Evolutionary conservation across 768 basidiomycete species (phyloP).

Genomic region (Lactifluus volemus): DNA sequence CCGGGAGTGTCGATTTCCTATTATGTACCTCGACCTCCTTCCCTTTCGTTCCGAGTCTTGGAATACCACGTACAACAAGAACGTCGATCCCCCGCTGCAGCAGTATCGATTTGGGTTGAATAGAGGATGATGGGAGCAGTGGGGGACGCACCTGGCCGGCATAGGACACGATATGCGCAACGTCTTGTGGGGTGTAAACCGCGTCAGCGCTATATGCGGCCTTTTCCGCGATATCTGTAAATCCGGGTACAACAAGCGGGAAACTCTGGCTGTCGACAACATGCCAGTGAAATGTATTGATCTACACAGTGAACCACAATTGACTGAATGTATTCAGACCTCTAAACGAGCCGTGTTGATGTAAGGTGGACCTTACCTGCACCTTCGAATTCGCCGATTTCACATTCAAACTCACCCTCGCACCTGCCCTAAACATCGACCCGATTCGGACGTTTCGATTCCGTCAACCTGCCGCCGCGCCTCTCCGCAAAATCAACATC

Average conservation of each 20-base stretch:
- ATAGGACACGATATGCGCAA: slow-evolving; percentile 36
- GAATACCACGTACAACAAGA: slow-evolving; percentile 27
- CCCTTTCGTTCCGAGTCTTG: no score
- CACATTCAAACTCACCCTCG: no score
- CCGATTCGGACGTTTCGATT: no score
- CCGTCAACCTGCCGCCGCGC: no score
- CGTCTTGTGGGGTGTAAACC: slow-evolving; percentile 31
- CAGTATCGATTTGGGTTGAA: not conserved
- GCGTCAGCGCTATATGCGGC: slow-evolving; percentile 35
- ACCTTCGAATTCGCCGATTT: no score
- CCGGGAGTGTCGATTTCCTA: slow-evolving; percentile 86
- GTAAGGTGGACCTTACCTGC: no score
- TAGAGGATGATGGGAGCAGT: not conserved
- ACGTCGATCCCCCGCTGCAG: slow-evolving; percentile 42
- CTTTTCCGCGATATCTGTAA: slow-evolving; percentile 31
- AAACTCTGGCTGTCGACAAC: slow-evolving; percentile 44
- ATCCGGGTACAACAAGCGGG: slow-evolving; percentile 34
- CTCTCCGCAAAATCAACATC: no score
- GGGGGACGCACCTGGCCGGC: slow-evolving; percentile 34
- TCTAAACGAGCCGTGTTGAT: slow-evolving; percentile 41
- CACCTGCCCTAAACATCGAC: no score
- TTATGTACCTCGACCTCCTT: slow-evolving; percentile 21
- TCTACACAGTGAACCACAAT: slow-evolving; percentile 40
- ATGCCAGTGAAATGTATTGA: slow-evolving; percentile 43
- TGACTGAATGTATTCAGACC: slow-evolving; percentile 50